These are phyloP conservation scores for Ascosphaera apis DNA, from an alignment of 2,329 filamentous ascomycete genomes.

Conservation along the genomic window DNA sequence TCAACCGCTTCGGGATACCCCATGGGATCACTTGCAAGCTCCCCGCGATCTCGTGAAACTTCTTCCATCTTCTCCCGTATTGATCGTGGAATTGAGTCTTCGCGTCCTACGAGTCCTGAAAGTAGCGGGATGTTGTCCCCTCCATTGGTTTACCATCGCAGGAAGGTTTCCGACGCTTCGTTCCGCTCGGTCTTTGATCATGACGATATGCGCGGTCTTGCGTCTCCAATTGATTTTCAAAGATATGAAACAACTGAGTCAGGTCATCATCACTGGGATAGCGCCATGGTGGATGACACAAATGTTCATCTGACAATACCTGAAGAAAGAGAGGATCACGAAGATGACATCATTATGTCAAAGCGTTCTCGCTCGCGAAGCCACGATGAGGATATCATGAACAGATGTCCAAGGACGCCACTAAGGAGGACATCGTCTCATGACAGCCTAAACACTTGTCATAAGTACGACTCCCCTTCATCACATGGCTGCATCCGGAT, in stretches of 20 bases:
- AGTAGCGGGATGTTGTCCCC: constrained; percentile 45
- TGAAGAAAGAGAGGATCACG: not conserved
- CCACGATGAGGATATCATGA: constrained; percentile 86
- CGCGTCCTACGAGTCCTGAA: constrained; percentile 58
- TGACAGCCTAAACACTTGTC: constrained; percentile 41
- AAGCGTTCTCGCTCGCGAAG: constrained; percentile 7
- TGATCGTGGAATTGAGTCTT: constrained; percentile 40
- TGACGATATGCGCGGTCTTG: constrained; percentile 1
- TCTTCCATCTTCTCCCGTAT: constrained; percentile 59
- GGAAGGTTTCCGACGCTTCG: constrained; percentile 34
- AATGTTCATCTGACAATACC: not conserved
- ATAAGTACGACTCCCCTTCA: constrained; percentile 18
- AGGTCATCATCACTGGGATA: not conserved
- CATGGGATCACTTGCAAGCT: constrained; percentile 54
- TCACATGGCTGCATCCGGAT: constrained; percentile 22
- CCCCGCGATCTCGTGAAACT: constrained; percentile 48
- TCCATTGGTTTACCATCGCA: constrained; percentile 27
- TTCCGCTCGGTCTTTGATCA: constrained; percentile 14
- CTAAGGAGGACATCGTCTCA: constrained; percentile 52
- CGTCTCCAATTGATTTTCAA: not conserved
- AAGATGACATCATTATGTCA: not conserved
- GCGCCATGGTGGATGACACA: not conserved
- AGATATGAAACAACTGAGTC: not conserved
- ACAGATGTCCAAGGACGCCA: constrained; percentile 69
- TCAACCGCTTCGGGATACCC: constrained; percentile 33